Evolutionary conservation across 768 basidiomycete species (phyloP).

Genomic region (Hygrophoropsis aurantiaca): DNA sequence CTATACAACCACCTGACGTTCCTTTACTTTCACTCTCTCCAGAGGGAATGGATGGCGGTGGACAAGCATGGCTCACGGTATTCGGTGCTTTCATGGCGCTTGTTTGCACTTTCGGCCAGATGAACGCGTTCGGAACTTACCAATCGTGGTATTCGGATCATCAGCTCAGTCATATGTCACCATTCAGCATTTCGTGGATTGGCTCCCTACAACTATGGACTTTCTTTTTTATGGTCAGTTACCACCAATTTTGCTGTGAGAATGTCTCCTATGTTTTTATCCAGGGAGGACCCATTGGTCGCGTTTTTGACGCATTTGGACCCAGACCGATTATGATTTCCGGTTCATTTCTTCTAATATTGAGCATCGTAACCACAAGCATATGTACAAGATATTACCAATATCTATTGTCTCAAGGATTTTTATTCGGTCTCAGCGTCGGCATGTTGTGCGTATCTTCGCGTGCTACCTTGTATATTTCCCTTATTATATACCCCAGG

Average conservation of each 20-base stretch:
- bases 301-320: constrained; percentile 59
- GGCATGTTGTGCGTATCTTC: constrained; percentile 54
- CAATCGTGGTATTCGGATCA: constrained; percentile 66
- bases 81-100: constrained; percentile 65
- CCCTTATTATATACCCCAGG: constrained; percentile 33
- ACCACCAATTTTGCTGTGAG: not conserved
- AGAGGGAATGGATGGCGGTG: constrained; percentile 25
- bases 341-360: constrained; percentile 48
- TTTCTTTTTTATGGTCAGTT: constrained; percentile 66
- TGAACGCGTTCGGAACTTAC: constrained; percentile 72
- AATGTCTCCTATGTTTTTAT: constrained; percentile 4
- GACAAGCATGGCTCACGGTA: constrained; percentile 47
- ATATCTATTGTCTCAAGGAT: constrained; percentile 60
- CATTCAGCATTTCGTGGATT: constrained; percentile 69
- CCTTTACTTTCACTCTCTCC: constrained; percentile 13
- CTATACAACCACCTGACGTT: constrained; percentile 17
- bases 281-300: constrained; percentile 64
- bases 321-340: constrained; percentile 51
- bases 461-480: not conserved
- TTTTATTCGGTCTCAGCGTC: constrained; percentile 65
- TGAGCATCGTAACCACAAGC: constrained; percentile 62
- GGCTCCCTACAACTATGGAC: constrained; percentile 68
- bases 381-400: constrained; percentile 57
- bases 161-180: constrained; percentile 48
- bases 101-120: constrained; percentile 70